phyloP scores from a whole-genome alignment of 805 yeast species.

The Saccharomycopsis sp. region DNA sequence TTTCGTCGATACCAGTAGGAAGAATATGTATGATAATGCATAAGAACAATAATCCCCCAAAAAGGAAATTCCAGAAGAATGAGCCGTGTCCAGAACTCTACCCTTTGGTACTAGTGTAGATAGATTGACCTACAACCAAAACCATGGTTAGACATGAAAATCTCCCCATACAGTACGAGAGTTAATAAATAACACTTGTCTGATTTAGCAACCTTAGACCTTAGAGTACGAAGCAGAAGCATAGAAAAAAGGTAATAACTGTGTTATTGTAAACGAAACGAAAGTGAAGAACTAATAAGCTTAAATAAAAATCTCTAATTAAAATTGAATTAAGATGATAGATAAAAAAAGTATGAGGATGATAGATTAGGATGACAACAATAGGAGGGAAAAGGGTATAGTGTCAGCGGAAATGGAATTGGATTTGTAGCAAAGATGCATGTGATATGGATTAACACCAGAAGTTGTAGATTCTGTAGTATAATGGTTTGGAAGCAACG shows the following conservation, averaged over 20 bases:
- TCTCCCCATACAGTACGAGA: too few relatives aligned
- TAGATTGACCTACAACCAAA: not conserved
- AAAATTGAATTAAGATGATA: not conserved
- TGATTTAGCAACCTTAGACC: too few relatives aligned
- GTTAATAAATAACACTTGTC: too few relatives aligned
- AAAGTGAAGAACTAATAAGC: not conserved
- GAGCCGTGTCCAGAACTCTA: not conserved
- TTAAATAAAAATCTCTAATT: not conserved
- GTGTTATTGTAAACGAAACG: not conserved
- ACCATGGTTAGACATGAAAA: not conserved
- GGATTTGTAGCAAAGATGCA: not conserved
- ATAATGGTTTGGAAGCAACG: conserved; percentile 39
- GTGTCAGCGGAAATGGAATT: not conserved
- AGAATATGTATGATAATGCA: not conserved
- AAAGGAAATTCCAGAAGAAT: not conserved
- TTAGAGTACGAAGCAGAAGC: not conserved
- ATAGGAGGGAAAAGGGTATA: not conserved
- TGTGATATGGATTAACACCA: conserved; percentile 38
- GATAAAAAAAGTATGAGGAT: not conserved
- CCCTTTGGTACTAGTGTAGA: not conserved
- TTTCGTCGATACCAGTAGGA: not conserved
- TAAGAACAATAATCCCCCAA: not conserved
- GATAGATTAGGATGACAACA: not conserved
- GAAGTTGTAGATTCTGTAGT: conserved; percentile 36
- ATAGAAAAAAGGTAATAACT: not conserved